Conservation (phyloP, 371 early-diverging fungal genomes). For the Mortierella sp. region DNA sequence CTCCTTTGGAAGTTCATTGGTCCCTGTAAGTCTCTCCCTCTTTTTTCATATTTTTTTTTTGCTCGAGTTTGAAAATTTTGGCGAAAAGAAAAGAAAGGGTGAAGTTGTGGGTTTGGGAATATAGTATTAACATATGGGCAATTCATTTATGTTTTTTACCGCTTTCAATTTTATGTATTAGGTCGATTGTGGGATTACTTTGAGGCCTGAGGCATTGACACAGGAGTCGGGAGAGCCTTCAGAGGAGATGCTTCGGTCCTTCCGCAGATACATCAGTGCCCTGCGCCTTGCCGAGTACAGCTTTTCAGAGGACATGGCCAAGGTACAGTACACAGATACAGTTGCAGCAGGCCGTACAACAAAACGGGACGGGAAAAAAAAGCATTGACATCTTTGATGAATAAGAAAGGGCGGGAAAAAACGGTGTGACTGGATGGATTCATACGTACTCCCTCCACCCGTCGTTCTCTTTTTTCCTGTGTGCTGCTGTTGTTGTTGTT, state of each 20-base stretch:
- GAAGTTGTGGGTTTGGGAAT: not conserved
- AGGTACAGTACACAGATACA: slow-evolving; percentile 59
- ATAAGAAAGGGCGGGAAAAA: not conserved
- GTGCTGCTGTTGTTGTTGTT: not conserved
- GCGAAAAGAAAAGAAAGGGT: slow-evolving; percentile 7
- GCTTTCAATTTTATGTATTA: not conserved
- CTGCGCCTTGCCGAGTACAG: slow-evolving; percentile 61
- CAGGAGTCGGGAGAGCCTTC: slow-evolving; percentile 52
- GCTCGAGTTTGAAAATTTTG: slow-evolving; percentile 13
- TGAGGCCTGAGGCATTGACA: slow-evolving; percentile 42
- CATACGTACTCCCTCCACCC: too few species aligned
- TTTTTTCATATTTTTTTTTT: slow-evolving; percentile 2
- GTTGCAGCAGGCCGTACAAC: too few species aligned
- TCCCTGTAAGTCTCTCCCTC: slow-evolving; percentile 64
- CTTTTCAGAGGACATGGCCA: slow-evolving; percentile 67
- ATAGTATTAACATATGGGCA: not conserved
- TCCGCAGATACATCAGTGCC: slow-evolving; percentile 65
- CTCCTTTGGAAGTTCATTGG: slow-evolving; percentile 68
- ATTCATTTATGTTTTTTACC: not conserved
- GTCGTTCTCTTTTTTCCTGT: too few species aligned
- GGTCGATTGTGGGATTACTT: slow-evolving; percentile 64
- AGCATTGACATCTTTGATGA: not conserved
- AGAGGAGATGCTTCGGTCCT: slow-evolving; percentile 47
- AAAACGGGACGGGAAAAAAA: not conserved
- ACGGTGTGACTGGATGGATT: too few species aligned